phyloP scores from a whole-genome alignment of 208 protist species.

The Angomonas deanei region DNA sequence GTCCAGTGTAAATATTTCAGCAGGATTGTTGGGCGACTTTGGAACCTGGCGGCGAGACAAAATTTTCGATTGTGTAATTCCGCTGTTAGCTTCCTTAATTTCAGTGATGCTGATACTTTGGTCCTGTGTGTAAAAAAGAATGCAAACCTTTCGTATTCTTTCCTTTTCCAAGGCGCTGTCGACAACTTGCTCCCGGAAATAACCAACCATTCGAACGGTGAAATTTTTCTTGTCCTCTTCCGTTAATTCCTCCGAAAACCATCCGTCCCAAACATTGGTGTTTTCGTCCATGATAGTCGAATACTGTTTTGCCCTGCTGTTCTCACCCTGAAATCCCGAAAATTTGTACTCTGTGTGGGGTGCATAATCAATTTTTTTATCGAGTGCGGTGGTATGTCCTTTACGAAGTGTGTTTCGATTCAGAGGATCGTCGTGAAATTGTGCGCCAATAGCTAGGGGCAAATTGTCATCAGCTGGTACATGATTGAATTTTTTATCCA shows the following conservation, averaged over 20 bases:
- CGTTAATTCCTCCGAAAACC: constrained; percentile 57
- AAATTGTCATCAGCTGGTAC: constrained; percentile 63
- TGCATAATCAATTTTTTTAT: constrained; percentile 44
- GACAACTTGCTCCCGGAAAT: constrained; percentile 66
- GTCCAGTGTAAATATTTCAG: constrained; percentile 49
- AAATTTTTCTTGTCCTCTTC: constrained; percentile 61
- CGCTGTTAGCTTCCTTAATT: constrained; percentile 60
- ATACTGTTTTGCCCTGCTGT: not conserved
- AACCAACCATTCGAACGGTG: constrained; percentile 71
- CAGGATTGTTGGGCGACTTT: constrained; percentile 29
- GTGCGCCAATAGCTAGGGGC: constrained; percentile 70
- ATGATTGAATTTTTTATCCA: constrained; percentile 51
- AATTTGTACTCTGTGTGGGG: constrained; percentile 82
- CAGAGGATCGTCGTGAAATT: constrained; percentile 91
- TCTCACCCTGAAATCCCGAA: constrained; percentile 24
- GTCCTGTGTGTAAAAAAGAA: constrained; percentile 73
- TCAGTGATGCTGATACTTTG: constrained; percentile 78
- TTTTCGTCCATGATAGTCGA: not conserved
- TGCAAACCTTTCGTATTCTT: constrained; percentile 66
- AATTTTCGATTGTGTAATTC: constrained; percentile 62
- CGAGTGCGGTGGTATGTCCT: constrained; percentile 70
- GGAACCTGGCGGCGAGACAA: constrained; percentile 77
- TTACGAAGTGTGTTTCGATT: constrained; percentile 71
- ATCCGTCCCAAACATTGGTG: constrained; percentile 60
- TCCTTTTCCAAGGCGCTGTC: constrained; percentile 53